phyloP scores from a whole-genome alignment of 768 basidiomycete species.

The Leccinum variicolor region DNA sequence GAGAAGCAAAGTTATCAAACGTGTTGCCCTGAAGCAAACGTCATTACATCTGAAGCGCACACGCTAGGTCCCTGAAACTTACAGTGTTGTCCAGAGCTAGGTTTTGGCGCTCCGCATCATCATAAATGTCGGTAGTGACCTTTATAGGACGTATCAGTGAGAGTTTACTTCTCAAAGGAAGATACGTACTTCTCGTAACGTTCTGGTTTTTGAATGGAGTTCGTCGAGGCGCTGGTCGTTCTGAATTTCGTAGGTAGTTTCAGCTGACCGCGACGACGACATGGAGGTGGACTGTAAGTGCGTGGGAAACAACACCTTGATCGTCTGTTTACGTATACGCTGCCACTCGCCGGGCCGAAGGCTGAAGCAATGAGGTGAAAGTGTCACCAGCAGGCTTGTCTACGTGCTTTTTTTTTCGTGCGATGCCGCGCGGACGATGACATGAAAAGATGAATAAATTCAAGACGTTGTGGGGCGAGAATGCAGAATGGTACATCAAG shows the following conservation, averaged over 20 bases:
- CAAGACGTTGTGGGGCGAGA: slow-evolving; percentile 27
- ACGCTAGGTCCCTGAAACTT: slow-evolving; percentile 22
- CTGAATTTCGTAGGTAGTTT: slow-evolving; percentile 79
- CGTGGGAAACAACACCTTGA: too few species aligned
- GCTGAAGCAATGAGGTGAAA: too few species aligned
- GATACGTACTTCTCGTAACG: slow-evolving; percentile 66
- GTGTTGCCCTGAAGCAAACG: slow-evolving; percentile 48
- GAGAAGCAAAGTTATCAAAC: slow-evolving; percentile 61
- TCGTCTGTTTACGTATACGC: too few species aligned
- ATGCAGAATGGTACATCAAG: slow-evolving; percentile 23
- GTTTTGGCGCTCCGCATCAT: slow-evolving; percentile 83
- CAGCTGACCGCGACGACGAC: slow-evolving; percentile 42
- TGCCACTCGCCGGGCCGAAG: too few species aligned
- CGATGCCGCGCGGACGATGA: too few species aligned
- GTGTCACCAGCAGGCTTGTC: too few species aligned
- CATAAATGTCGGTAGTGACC: slow-evolving; percentile 87
- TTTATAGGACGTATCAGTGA: slow-evolving; percentile 24
- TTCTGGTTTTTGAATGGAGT: slow-evolving; percentile 80
- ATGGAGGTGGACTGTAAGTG: slow-evolving; percentile 14
- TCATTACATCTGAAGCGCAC: background rate
- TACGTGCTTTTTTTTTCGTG: too few species aligned
- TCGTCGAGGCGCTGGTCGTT: slow-evolving; percentile 85
- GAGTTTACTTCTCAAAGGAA: background rate
- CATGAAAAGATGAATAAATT: slow-evolving; percentile 14
- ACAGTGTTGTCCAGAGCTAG: slow-evolving; percentile 74